Evolutionary conservation across 441 rosid genomes (phyloP).

Genomic region (Gossypium aridum): DNA sequence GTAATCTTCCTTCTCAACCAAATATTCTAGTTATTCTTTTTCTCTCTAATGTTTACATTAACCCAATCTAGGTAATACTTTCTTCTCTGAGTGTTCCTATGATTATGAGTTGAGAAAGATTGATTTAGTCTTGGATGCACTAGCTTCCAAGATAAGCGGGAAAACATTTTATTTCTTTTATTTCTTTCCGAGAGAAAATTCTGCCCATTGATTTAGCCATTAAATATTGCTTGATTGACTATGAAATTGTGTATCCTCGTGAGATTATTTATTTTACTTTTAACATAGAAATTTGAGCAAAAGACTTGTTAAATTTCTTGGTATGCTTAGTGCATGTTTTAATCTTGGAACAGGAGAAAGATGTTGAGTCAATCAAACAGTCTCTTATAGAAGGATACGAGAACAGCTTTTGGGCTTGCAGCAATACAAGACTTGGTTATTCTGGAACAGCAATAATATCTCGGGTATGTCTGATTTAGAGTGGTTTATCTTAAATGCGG

Average conservation of each 20-base stretch:
- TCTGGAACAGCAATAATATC: conserved; percentile 92
- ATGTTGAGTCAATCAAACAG: conserved; percentile 64
- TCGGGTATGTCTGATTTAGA: conserved; percentile 47
- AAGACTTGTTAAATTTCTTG: background rate
- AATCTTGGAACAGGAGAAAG: conserved; percentile 61
- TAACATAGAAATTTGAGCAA: background rate
- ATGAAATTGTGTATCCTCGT: background rate
- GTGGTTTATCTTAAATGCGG: background rate
- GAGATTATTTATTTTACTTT: conserved; percentile 1
- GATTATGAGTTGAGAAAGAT: background rate
- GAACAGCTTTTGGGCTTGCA: conserved; percentile 88
- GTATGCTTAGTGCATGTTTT: conserved; percentile 11
- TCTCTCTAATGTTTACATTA: background rate
- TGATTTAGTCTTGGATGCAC: background rate
- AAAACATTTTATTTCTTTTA: background rate
- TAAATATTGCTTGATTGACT: background rate
- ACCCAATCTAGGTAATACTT: background rate
- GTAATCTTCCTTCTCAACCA: background rate
- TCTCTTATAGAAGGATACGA: conserved; percentile 66
- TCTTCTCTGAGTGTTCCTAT: background rate
- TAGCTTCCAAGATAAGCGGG: background rate
- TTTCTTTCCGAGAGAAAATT: background rate
- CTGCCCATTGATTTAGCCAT: background rate
- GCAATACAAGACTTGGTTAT: conserved; percentile 86
- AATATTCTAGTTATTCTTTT: background rate